Evolutionary conservation across 2,329 filamentous ascomycete species (phyloP), one percentile per base, ranked within the genome.

Genomic region (Arthrobotrys megalospora): DNA sequence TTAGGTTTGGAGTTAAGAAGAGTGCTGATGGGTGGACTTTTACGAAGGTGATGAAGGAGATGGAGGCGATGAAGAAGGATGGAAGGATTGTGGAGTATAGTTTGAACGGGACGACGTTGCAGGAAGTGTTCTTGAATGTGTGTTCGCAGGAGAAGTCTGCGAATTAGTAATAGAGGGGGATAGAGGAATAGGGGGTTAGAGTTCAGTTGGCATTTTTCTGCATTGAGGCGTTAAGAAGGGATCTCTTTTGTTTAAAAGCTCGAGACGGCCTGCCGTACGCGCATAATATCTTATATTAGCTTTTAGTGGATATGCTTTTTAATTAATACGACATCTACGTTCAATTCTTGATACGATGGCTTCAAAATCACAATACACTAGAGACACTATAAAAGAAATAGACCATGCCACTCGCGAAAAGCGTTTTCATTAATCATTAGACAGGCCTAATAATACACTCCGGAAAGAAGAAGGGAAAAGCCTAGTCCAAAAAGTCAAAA

Each of bases 41-140:
- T 47, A 34, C 34, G 21, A 63, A 38, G 11, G 68, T 60, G n/a
- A 79, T 79, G 75, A 60, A 24, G 63, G 53, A 67, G 67, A 72
- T 79, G 75, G 75, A 79, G 41, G 63, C 7, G 53, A 24, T 79
- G 62, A 79, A 79, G 68, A 60, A 16, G 14, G 53, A 73, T n/a
- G 75, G 75, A 7, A 41, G 47, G 50, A 53, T 79, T 6, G 62
- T 72, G 52, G 75, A 79, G 63, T 79, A 79, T 34, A 79, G 67
- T 32, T 19, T 79, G 52, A 79, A 79, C 16, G 75, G 75, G 8
- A 73, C 75, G 19, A 79, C 75, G 19, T 55, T 79, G 48, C 67
- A 79, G 34, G 75, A 79, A 12, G 75, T 79, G 21, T 79, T 79
- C 28, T 65, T 79, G 75, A 79, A 79, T 34, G 76, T 79, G 43